phyloP scores from a whole-genome alignment of 371 early-diverging fungal genomes.

The Rhizopus arrhizus region DNA sequence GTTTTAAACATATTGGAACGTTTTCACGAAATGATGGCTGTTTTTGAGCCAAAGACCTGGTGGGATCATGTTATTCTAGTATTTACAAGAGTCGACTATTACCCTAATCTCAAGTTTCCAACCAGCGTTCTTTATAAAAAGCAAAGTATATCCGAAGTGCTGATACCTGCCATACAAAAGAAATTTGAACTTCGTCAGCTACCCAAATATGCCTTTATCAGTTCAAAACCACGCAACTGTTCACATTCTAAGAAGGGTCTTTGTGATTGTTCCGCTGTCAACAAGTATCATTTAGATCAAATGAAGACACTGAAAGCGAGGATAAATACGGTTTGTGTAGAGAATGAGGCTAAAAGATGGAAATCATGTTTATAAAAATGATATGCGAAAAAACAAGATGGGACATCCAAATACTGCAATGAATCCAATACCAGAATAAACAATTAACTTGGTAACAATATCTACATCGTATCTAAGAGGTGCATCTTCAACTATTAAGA shows the following conservation, averaged over 20 bases:
- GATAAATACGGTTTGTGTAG: conserved; percentile 16
- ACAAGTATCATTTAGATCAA: conserved; percentile 30
- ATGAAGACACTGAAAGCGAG: conserved; percentile 28
- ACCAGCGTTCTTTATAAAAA: conserved; percentile 23
- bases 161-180: conserved; percentile 25
- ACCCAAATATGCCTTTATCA: conserved; percentile 33
- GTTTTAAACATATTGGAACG: conserved; percentile 42
- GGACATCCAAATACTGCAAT: conserved; percentile 55
- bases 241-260: conserved; percentile 24
- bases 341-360: conserved; percentile 20
- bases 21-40: conserved; percentile 53
- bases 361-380: conserved; percentile 2
- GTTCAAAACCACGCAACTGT: conserved; percentile 26
- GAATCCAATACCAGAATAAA: conserved; percentile 72
- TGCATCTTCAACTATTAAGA: conserved; percentile 57
- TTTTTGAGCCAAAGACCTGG: conserved; percentile 39
- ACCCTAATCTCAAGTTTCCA: conserved; percentile 17
- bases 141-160: conserved; percentile 20
- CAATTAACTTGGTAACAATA: conserved; percentile 68
- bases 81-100: conserved; percentile 56
- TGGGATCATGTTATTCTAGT: conserved; percentile 58
- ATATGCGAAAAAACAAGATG: conserved; percentile 48
- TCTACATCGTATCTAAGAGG: conserved; percentile 69
- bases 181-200: conserved; percentile 19
- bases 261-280: conserved; percentile 32